Base-by-base conservation (phyloP, 306 rosid species). In the Medicago truncatula region DNA sequence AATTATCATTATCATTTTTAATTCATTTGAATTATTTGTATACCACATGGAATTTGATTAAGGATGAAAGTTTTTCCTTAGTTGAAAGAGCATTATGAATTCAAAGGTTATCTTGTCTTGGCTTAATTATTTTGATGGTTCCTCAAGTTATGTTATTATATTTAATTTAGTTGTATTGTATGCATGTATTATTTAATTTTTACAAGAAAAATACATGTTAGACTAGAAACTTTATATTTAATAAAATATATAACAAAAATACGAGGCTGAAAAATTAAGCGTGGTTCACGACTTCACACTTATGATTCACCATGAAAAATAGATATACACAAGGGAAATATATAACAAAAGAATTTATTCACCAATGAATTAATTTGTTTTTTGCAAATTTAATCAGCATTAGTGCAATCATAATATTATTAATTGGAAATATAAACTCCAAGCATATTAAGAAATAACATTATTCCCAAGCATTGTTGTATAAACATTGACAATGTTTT, bases 1-100 rank as follows among this genome's bases (percentile, higher is more conserved):
- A 18, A 9, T 4, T 18, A 49, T 14, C 15, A 49, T 49, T n/a
- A 49, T 54, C 28, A 2, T 64, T 56, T 18, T 28, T 31, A 14
- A 7, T 54, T 56, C 64, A 72, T 79, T 54, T 73, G 20, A 14
- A 31, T 72, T 79, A 61, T 31, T 31, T 71, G 38, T 52, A 50
- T 38, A 23, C 7, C 17, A 62, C 66, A 71, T 40, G 23, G 16
- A 62, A 40, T 25, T n/a, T 10, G 44, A 36, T 36, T 36, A 50
- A 36, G 28, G 38, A 57, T 58, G 34, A 40, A 11, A 47, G 52
- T 77, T 34, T 58, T 44, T 71, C 39, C 52, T 58, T 39, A 9
- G 28, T 46, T 28, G 16, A 16, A 60, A 46, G 9, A 74, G 41
- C 70, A 60, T 61, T 44, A 7, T 44, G 77, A 58, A 56, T 43